Evolutionary conservation across 2,329 filamentous ascomycete species (phyloP), one percentile per base, ranked within the genome.

Genomic region (Claviceps digitariae): DNA sequence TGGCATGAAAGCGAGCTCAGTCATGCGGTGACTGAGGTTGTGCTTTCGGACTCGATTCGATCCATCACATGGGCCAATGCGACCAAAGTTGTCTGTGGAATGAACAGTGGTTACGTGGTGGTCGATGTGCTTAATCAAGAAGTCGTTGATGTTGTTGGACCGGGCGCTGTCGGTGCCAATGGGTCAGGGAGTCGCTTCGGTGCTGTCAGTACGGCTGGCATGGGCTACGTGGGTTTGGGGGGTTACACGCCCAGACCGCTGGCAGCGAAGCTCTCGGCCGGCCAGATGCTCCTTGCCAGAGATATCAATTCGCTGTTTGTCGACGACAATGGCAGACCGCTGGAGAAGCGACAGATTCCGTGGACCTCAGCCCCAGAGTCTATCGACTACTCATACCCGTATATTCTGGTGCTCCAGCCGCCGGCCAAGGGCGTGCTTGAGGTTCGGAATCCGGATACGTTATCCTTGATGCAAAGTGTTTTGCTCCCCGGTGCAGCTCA

Each of bases 281-380:
- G 87, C 4, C 81, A 96, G 69, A 81, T 97, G 65, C 72, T 98
- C 55, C 76, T 98, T n/a, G 89, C 91, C n/a, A 95, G 95, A 67
- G 93, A 98, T 61, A 89, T 96, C 62, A 95, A 96, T 66, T 95
- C 90, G 1, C 73, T 96, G 51, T 98, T 98, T 66, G 86, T 95
- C 59, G 85, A 93, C 54, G 80, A 85, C 12, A 78, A 89, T 31
- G 93, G 90, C 4, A 90, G 89, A 59, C 78, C 90, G 0, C 66
- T 94, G 36, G 85, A 90, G 46, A 88, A 87, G 67, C 78, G 86
- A 53, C 90, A 97, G 65, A 83, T 98, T n/a, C 90, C 90, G 1
- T 98, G 93, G 93, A 80, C 83, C 44, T 75, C 81, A 36, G 88
- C 91, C 1, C 94, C 93, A 1, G 90, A 96, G 62, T 85, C 85